Evolutionary conservation across 2,329 filamentous ascomycete species (phyloP).

Genomic region (Calycina marina): DNA sequence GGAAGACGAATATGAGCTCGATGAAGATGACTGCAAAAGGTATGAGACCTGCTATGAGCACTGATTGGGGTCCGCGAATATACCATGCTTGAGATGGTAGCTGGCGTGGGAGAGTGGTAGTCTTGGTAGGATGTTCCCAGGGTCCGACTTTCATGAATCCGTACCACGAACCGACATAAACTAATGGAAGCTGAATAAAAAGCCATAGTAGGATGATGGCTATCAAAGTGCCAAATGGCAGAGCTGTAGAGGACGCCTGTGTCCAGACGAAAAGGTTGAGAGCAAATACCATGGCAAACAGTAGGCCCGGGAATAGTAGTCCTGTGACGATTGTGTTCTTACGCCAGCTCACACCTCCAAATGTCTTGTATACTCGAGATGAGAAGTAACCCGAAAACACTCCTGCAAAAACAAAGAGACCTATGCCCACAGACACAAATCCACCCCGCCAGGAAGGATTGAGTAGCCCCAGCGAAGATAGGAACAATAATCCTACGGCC

Average conservation of each 20-base stretch:
- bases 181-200: constrained; percentile 71
- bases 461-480: constrained; percentile 63
- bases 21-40: constrained; percentile 84
- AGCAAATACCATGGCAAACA: constrained; percentile 62
- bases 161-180: constrained; percentile 67
- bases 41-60: constrained; percentile 60
- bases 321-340: constrained; percentile 69
- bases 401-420: constrained; percentile 71
- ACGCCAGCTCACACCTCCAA: constrained; percentile 59
- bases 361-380: constrained; percentile 68
- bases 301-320: constrained; percentile 61
- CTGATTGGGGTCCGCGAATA: constrained; percentile 43
- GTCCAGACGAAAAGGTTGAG: constrained; percentile 85
- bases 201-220: constrained; percentile 66
- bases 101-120: constrained; percentile 54
- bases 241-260: constrained; percentile 74
- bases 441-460: constrained; percentile 85
- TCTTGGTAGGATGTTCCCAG: constrained; percentile 75
- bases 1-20: constrained; percentile 75
- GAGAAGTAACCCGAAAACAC: constrained; percentile 82
- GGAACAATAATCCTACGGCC: constrained; percentile 53
- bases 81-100: constrained; percentile 69
- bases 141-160: constrained; percentile 52
- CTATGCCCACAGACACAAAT: constrained; percentile 71
- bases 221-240: constrained; percentile 68